These are phyloP conservation scores for Lentinus tigrinus DNA, from an alignment of 768 basidiomycete species.

Conservation along the genomic window DNA sequence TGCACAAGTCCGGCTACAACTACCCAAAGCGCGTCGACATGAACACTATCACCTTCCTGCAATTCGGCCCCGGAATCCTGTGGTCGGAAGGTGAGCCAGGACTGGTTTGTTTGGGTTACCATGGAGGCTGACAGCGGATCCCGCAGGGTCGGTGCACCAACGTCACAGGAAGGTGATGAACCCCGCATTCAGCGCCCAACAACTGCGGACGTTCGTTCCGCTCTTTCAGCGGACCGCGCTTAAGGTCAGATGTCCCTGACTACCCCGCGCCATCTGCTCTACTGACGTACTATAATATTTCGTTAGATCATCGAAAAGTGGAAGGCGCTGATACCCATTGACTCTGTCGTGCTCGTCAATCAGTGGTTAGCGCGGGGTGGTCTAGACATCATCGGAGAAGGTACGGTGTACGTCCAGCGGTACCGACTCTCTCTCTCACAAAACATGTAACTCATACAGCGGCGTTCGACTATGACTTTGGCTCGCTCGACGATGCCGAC, in stretches of 20 bases:
- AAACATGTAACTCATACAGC: conserved; percentile 1
- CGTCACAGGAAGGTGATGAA: conserved; percentile 21
- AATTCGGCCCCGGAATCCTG: conserved; percentile 2
- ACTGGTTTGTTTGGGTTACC: too few species aligned
- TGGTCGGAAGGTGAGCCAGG: conserved; percentile 3
- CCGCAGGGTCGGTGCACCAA: conserved; percentile 18
- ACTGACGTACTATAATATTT: too few species aligned
- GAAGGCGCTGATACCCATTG: conserved; percentile 14
- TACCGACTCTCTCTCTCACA: not conserved
- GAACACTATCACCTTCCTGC: conserved; percentile 1
- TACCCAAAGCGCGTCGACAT: conserved; percentile 18
- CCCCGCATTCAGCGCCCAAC: conserved; percentile 18
- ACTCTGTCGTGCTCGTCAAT: conserved; percentile 9
- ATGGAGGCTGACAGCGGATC: too few species aligned
- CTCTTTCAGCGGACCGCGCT: not conserved
- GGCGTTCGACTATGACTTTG: conserved; percentile 22
- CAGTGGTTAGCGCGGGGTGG: conserved; percentile 20
- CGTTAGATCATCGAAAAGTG: too few species aligned
- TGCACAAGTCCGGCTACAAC: conserved; percentile 26
- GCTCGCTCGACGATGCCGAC: conserved; percentile 9
- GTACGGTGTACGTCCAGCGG: not conserved
- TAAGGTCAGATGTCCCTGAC: too few species aligned
- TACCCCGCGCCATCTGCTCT: too few species aligned
- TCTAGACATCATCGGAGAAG: conserved; percentile 23
- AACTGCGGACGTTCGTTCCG: conserved; percentile 19